Conservation (phyloP, 2,329 filamentous ascomycete species). For the Cladorrhinum sp. region DNA sequence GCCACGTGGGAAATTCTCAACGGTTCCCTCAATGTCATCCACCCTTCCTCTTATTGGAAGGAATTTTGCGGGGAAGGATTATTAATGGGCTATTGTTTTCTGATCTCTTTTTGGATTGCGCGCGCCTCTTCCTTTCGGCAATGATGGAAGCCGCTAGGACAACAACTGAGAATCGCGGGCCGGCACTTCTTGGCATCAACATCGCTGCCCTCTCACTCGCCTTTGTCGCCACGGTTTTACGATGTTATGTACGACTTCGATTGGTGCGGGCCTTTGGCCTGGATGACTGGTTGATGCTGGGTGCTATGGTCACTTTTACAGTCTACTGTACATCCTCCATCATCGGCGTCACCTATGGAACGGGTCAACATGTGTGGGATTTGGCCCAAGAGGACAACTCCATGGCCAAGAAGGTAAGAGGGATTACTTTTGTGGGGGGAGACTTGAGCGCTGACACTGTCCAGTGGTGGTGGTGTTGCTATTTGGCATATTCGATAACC, state of each 20-base stretch:
- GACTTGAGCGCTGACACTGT: background rate
- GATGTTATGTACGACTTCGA: conserved; percentile 35
- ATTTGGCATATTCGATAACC: conserved; percentile 24
- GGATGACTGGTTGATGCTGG: conserved; percentile 40
- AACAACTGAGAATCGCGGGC: conserved; percentile 33
- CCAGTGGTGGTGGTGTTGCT: conserved; percentile 26
- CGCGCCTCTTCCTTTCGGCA: background rate
- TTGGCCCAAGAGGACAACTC: conserved; percentile 28
- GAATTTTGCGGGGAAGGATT: background rate
- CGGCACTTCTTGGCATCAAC: conserved; percentile 35
- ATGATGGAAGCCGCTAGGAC: background rate
- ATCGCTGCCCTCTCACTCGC: conserved; percentile 27
- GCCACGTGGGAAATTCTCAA: too few relatives aligned
- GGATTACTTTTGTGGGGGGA: background rate
- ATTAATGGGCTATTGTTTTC: background rate
- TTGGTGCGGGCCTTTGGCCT: conserved; percentile 39
- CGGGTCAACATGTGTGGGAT: conserved; percentile 37
- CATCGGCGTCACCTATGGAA: conserved; percentile 39
- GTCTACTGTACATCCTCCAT: conserved; percentile 36
- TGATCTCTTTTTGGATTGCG: background rate
- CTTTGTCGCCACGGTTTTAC: conserved; percentile 27
- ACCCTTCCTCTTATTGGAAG: background rate
- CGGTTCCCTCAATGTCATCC: background rate
- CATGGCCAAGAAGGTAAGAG: conserved; percentile 36
- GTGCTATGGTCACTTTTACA: conserved; percentile 34